Evolutionary conservation across 768 basidiomycete genomes (phyloP).

Genomic region (Stropharia rugosoannulata): DNA sequence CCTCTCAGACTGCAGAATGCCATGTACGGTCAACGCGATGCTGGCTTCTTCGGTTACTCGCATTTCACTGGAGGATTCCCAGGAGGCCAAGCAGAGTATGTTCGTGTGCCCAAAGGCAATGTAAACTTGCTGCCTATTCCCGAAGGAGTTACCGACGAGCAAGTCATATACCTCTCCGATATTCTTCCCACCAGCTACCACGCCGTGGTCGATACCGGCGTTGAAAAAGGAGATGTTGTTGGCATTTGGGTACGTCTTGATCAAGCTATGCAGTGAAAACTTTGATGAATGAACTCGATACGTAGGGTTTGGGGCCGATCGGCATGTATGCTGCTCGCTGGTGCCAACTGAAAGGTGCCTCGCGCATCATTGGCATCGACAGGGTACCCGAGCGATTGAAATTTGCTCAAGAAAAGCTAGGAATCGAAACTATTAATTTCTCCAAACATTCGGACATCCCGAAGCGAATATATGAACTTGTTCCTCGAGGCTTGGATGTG

Average conservation of each 20-base stretch:
- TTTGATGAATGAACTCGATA: not conserved
- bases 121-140: constrained; percentile 74
- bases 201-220: constrained; percentile 68
- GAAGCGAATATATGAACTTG: constrained; percentile 55
- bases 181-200: constrained; percentile 76
- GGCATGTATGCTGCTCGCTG: constrained; percentile 61
- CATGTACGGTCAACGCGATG: constrained; percentile 68
- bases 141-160: constrained; percentile 60
- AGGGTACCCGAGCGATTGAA: constrained; percentile 43
- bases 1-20: constrained; percentile 43
- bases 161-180: constrained; percentile 55
- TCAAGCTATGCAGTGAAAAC: not conserved
- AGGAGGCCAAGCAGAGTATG: constrained; percentile 76
- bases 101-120: constrained; percentile 68
- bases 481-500: constrained; percentile 65
- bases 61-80: constrained; percentile 74
- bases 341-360: constrained; percentile 66
- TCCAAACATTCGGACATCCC: constrained; percentile 47
- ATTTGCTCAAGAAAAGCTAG: constrained; percentile 45
- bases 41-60: constrained; percentile 72
- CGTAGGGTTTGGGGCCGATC: constrained; percentile 64
- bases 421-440: constrained; percentile 61
- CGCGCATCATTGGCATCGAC: constrained; percentile 73
- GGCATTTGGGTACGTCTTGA: constrained; percentile 59
- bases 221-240: constrained; percentile 70